These are phyloP conservation scores for Ceratocystis albifundus DNA, from an alignment of 2,329 filamentous ascomycete species.

Conservation along the genomic window DNA sequence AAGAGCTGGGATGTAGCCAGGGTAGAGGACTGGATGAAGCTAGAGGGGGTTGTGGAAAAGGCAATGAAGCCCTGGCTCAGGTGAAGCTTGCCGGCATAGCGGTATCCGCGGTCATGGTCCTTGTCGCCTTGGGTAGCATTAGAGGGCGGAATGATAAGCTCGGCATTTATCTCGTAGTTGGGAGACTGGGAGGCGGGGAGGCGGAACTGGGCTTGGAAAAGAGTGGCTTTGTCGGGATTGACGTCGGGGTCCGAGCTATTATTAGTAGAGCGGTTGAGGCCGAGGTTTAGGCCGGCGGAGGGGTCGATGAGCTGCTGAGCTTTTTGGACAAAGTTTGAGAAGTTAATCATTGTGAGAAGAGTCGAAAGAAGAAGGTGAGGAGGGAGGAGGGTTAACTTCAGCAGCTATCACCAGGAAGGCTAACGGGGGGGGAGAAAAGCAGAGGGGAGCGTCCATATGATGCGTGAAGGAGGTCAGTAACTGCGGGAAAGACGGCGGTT, in stretches of 20 bases:
- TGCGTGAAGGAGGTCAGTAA: neutral
- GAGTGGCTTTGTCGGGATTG: conserved; percentile 77
- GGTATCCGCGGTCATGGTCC: conserved; percentile 62
- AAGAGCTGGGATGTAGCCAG: conserved; percentile 70
- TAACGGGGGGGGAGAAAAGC: conserved; percentile 21
- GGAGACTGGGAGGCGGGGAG: conserved; percentile 86
- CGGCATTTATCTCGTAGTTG: conserved; percentile 89
- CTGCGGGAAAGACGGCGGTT: neutral
- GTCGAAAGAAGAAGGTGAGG: neutral
- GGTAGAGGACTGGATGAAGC: conserved; percentile 71
- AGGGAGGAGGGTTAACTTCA: conserved; percentile 2
- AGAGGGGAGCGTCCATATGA: conserved; percentile 15
- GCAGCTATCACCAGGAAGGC: conserved; percentile 20
- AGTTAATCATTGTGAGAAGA: conserved; percentile 43
- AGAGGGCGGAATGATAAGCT: conserved; percentile 73
- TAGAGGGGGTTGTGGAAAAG: conserved; percentile 87
- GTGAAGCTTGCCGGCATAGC: conserved; percentile 86
- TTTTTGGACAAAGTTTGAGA: conserved; percentile 80
- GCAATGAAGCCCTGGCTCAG: conserved; percentile 90
- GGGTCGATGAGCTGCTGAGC: conserved; percentile 92
- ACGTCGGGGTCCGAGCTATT: conserved; percentile 63
- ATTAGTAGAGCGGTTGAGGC: conserved; percentile 41
- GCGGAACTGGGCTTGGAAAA: conserved; percentile 94
- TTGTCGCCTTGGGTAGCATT: conserved; percentile 57
- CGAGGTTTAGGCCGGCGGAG: conserved; percentile 50